Evolutionary conservation across 192 early-diverging fungal genomes (phyloP).

Genomic region (Coemansia sp.): DNA sequence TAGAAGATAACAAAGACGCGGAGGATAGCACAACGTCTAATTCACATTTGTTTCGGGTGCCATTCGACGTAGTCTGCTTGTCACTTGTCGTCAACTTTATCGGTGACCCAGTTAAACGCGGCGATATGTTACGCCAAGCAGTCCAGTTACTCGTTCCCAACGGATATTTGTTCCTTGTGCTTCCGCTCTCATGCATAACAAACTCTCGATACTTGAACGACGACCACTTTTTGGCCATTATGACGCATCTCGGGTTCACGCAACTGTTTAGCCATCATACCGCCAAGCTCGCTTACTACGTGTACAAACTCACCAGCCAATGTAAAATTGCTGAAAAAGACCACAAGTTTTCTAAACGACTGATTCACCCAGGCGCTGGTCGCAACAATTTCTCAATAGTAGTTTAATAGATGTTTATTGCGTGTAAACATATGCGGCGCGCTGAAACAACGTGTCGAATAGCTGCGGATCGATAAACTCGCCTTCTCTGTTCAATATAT

Average conservation of each 20-base stretch:
- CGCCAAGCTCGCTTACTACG: slow-evolving; percentile 77
- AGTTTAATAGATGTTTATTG: slow-evolving; percentile 11
- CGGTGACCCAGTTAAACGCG: slow-evolving; percentile 68
- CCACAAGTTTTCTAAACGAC: slow-evolving; percentile 68
- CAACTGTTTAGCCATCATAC: slow-evolving; percentile 64
- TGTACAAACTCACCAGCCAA: slow-evolving; percentile 64
- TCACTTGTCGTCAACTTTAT: slow-evolving; percentile 90
- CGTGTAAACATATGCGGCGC: not conserved
- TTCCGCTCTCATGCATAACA: slow-evolving; percentile 77
- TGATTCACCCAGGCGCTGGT: slow-evolving; percentile 61
- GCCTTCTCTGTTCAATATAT: slow-evolving; percentile 42
- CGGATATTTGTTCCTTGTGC: slow-evolving; percentile 73
- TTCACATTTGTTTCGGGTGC: slow-evolving; percentile 18
- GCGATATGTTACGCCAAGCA: slow-evolving; percentile 64
- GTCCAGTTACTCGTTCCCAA: slow-evolving; percentile 47
- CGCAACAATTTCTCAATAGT: slow-evolving; percentile 79
- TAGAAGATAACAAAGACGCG: slow-evolving; percentile 4
- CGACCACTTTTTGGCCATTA: slow-evolving; percentile 66
- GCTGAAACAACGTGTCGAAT: slow-evolving; percentile 39
- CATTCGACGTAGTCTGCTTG: slow-evolving; percentile 78
- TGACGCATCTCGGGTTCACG: slow-evolving; percentile 63
- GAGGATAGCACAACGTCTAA: not conserved
- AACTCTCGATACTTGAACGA: slow-evolving; percentile 88
- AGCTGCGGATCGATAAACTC: slow-evolving; percentile 27
- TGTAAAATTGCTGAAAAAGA: too few relatives aligned